Evolutionary conservation across 192 early-diverging fungal species (phyloP).

Genomic region (Coemansia sp.): DNA sequence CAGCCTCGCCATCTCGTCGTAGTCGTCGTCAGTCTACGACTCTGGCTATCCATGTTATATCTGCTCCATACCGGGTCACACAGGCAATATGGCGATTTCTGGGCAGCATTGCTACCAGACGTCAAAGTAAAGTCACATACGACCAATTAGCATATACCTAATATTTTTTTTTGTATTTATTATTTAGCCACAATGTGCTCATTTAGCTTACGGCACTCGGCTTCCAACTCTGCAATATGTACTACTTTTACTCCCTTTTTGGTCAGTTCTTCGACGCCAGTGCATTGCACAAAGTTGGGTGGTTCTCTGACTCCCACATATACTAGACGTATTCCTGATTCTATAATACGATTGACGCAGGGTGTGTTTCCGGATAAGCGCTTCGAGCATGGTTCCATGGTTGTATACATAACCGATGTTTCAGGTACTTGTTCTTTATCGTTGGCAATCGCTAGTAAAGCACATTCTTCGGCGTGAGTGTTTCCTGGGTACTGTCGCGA

Average conservation of each 20-base stretch:
- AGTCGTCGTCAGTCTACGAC: slow-evolving; percentile 1
- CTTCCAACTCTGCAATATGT: slow-evolving; percentile 69
- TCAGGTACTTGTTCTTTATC: neutral
- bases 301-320: slow-evolving; percentile 88
- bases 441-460: slow-evolving; percentile 66
- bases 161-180: neutral
- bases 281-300: slow-evolving; percentile 80
- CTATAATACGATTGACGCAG: slow-evolving; percentile 72
- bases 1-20: neutral
- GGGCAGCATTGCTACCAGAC: neutral
- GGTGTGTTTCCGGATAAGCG: slow-evolving; percentile 85
- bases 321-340: slow-evolving; percentile 65
- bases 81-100: slow-evolving; percentile 4
- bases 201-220: slow-evolving; percentile 72
- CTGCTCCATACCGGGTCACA: neutral
- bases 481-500: slow-evolving; percentile 95
- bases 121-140: neutral
- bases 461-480: slow-evolving; percentile 96
- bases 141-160: neutral
- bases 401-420: slow-evolving; percentile 69
- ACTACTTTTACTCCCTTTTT: slow-evolving; percentile 72
- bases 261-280: slow-evolving; percentile 68
- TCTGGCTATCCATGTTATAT: neutral
- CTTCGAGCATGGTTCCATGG: slow-evolving; percentile 96
- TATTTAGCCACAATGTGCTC: slow-evolving; percentile 45